Conservation (phyloP, 352 stramenopile species). For the Thalassiosira mediterranea region DNA sequence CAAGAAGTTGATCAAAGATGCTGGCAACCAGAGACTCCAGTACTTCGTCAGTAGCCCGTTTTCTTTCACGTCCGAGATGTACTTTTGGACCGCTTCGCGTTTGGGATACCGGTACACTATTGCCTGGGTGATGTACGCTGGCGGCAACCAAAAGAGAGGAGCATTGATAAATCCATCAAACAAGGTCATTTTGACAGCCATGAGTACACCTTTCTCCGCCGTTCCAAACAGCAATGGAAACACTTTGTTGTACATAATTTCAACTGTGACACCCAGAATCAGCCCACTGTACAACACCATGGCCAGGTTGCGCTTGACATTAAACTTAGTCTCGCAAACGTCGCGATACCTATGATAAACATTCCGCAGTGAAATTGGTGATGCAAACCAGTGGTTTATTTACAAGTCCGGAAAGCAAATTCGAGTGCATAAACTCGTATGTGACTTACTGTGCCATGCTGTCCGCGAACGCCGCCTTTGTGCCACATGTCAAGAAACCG, state of each 20-base stretch:
- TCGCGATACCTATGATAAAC: constrained; percentile 19
- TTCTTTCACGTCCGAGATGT: constrained; percentile 36
- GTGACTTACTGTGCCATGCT: constrained; percentile 15
- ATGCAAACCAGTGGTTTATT: too few relatives aligned
- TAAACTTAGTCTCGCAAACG: constrained; percentile 24
- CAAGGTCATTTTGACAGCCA: constrained; percentile 33
- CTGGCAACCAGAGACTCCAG: constrained; percentile 54
- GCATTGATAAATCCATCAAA: constrained; percentile 47
- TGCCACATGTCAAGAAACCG: constrained; percentile 23
- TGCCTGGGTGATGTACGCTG: constrained; percentile 42
- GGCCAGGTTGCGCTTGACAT: constrained; percentile 12
- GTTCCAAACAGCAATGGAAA: constrained; percentile 16
- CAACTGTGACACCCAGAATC: constrained; percentile 2
- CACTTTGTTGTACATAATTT: constrained; percentile 21
- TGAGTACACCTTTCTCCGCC: not conserved
- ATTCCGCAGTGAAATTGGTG: constrained; percentile 4
- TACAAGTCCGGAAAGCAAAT: too few relatives aligned
- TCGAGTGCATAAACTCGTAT: not conserved
- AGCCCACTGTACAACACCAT: constrained; percentile 9
- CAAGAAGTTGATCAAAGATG: constrained; percentile 30
- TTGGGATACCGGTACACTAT: constrained; percentile 35
- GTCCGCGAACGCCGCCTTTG: constrained; percentile 27
- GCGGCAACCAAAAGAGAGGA: constrained; percentile 38
- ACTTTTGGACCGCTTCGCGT: constrained; percentile 32
- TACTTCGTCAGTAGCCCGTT: constrained; percentile 54